Conservation (phyloP, 177 flowering plant genomes). For the Vitis hybrid region DNA sequence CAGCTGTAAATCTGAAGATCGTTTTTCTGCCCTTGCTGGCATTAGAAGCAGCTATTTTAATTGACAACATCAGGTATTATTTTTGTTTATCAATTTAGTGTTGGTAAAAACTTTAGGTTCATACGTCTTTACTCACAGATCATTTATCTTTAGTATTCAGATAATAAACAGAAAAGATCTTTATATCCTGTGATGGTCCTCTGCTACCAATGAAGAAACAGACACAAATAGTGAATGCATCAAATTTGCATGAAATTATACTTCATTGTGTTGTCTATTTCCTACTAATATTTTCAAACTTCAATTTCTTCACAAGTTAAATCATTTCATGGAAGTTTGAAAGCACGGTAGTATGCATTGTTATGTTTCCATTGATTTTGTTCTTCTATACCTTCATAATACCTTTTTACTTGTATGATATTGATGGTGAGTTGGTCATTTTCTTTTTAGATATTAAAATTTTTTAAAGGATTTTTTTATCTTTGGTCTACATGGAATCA, state of each 20-base stretch:
- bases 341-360: not conserved
- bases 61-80: conserved; percentile 86
- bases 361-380: not conserved
- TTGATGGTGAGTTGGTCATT: too few species aligned
- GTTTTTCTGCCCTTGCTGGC: conserved; percentile 88
- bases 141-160: too few species aligned
- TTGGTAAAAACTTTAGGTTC: not conserved
- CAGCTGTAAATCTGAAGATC: conserved; percentile 79
- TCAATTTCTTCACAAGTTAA: not conserved
- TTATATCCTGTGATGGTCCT: too few species aligned
- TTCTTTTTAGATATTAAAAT: too few species aligned
- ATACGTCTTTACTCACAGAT: too few species aligned
- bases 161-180: too few species aligned
- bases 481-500: too few species aligned
- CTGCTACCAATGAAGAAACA: too few species aligned
- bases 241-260: too few species aligned
- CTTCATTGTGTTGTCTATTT: too few species aligned
- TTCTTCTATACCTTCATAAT: not conserved
- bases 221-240: too few species aligned
- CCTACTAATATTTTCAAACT: not conserved
- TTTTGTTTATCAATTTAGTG: not conserved
- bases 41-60: conserved; percentile 61
- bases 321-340: conserved; percentile 1
- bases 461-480: too few species aligned
- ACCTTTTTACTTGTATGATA: not conserved